phyloP scores from a whole-genome alignment of 768 basidiomycete species.

The Thelephora aurantiotincta region DNA sequence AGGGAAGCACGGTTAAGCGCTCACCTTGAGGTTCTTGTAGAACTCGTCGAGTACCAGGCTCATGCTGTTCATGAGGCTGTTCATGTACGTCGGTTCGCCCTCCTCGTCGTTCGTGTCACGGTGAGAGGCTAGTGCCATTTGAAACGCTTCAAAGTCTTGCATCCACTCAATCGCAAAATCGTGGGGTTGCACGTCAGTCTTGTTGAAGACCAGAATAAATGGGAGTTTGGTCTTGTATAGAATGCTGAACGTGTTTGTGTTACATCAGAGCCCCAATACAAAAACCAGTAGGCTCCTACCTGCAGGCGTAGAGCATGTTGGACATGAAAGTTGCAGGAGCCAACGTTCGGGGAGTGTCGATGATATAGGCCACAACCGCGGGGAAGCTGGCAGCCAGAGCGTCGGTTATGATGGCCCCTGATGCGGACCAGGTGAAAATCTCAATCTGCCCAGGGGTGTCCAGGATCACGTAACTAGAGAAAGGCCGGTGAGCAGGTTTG shows the following conservation, averaged over 20 bases:
- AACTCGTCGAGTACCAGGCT: conserved; percentile 96
- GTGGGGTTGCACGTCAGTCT: conserved; percentile 86
- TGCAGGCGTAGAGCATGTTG: conserved; percentile 99
- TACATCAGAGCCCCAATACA: neutral
- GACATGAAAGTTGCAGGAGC: conserved; percentile 98
- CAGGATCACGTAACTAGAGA: conserved; percentile 72
- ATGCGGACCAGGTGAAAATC: conserved; percentile 99
- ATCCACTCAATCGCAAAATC: conserved; percentile 96
- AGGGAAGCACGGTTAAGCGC: conserved; percentile 9
- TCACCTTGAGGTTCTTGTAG: conserved; percentile 86
- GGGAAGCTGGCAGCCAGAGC: conserved; percentile 89
- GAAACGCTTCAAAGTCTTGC: conserved; percentile 94
- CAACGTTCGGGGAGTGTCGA: conserved; percentile 91
- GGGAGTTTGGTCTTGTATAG: conserved; percentile 97
- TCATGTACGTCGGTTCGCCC: conserved; percentile 95
- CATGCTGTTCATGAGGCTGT: conserved; percentile 98
- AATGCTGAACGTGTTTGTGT: conserved; percentile 37
- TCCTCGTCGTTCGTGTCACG: conserved; percentile 55
- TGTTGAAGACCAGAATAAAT: conserved; percentile 97
- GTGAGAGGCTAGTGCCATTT: conserved; percentile 68
- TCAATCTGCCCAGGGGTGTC: conserved; percentile 99
- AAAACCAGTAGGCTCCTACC: conserved; percentile 27
- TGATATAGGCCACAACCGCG: conserved; percentile 90
- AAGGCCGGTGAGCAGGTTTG: neutral
- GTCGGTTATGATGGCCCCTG: conserved; percentile 96